These are phyloP conservation scores for Microdochium bolleyi DNA, from an alignment of 2,329 filamentous ascomycete genomes.

Conservation along the genomic window DNA sequence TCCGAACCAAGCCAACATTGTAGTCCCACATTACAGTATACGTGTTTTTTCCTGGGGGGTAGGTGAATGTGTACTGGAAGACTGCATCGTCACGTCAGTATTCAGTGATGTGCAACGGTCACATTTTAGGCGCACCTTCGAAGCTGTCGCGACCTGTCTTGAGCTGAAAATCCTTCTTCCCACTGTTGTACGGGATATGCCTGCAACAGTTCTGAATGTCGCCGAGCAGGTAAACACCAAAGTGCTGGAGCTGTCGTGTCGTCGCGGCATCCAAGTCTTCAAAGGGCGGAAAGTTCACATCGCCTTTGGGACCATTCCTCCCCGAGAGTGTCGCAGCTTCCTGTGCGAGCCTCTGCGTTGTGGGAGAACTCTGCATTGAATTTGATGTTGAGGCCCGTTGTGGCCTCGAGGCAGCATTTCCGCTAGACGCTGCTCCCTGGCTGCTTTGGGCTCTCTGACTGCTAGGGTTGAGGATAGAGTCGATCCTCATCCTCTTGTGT, in stretches of 20 bases:
- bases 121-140: constrained; percentile 54
- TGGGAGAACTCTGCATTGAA: too few species aligned
- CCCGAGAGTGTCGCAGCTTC: constrained; percentile 44
- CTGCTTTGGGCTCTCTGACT: background rate
- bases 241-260: constrained; percentile 49
- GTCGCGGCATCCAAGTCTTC: constrained; percentile 56
- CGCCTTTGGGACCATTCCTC: constrained; percentile 54
- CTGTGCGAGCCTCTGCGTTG: constrained; percentile 32
- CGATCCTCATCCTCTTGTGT: background rate
- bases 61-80: constrained; percentile 74
- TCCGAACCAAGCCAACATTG: constrained; percentile 85
- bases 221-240: constrained; percentile 58
- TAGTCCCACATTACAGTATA: constrained; percentile 96
- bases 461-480: background rate
- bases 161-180: constrained; percentile 80
- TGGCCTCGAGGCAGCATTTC: too few species aligned
- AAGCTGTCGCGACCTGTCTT: constrained; percentile 86
- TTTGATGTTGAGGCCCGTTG: background rate
- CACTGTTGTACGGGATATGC: constrained; percentile 90
- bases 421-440: background rate
- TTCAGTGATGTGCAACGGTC: constrained; percentile 1
- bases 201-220: constrained; percentile 53
- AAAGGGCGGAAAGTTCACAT: constrained; percentile 66
- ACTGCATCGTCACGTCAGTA: constrained; percentile 36
- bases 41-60: constrained; percentile 56